phyloP scores from a whole-genome alignment of 345 rosid genomes.

The Populus pruinosa region DNA sequence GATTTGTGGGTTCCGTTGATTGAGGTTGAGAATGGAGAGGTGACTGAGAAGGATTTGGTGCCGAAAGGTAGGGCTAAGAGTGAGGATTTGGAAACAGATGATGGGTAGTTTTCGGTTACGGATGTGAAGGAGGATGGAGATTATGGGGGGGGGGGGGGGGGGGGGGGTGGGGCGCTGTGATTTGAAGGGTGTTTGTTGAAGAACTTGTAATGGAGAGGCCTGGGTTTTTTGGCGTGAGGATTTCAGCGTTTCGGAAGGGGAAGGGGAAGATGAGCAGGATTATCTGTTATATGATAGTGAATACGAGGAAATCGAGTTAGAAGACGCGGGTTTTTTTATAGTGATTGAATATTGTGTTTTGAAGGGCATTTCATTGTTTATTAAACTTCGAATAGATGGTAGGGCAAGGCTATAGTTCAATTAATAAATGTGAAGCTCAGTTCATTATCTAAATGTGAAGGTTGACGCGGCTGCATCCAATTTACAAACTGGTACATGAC shows the following conservation, averaged over 20 bases:
- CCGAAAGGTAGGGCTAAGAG: conserved; percentile 40
- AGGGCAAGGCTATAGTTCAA: background rate
- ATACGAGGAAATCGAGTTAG: conserved; percentile 31
- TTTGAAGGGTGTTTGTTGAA: conserved; percentile 34
- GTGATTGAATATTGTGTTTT: background rate
- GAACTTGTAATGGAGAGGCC: conserved; percentile 46
- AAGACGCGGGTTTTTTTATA: conserved; percentile 17
- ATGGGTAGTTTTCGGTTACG: conserved; percentile 43
- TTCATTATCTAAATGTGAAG: background rate
- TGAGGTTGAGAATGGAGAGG: conserved; percentile 73
- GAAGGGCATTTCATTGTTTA: background rate
- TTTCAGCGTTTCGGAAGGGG: conserved; percentile 69
- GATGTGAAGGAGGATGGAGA: conserved; percentile 35
- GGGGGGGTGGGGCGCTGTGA: background rate
- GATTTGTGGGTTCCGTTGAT: conserved; percentile 93
- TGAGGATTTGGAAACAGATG: conserved; percentile 29
- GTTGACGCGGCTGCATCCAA: background rate
- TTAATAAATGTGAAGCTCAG: background rate
- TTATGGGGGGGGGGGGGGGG: conserved; percentile 3
- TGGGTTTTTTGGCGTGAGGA: conserved; percentile 44
- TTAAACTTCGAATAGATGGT: background rate
- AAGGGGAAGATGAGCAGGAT: conserved; percentile 46
- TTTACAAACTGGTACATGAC: conserved; percentile 2
- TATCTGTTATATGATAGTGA: conserved; percentile 43
- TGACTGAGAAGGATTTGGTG: conserved; percentile 65